phyloP scores from a whole-genome alignment of 331 rosid species.

The Dryas integrifolia region DNA sequence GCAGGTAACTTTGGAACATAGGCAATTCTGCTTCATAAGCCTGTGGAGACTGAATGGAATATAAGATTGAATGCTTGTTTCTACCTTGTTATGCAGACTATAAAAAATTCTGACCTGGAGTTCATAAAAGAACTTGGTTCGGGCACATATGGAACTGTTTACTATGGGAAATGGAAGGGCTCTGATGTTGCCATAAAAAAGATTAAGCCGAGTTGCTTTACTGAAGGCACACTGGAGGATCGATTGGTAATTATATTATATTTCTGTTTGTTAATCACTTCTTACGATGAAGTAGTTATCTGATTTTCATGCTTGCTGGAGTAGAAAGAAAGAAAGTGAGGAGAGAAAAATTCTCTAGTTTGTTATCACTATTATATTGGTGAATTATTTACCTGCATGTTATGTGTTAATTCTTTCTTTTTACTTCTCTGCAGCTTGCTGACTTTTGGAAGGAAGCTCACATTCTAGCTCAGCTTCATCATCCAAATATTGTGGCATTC shows the following conservation, averaged over 20 bases:
- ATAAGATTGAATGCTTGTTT: not conserved
- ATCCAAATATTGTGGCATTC: slow-evolving; percentile 38
- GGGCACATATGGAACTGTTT: slow-evolving; percentile 38
- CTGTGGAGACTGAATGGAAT: not conserved
- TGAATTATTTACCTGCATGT: not conserved
- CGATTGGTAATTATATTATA: slow-evolving; percentile 27
- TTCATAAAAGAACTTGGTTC: slow-evolving; percentile 37
- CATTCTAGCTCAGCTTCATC: slow-evolving; percentile 33
- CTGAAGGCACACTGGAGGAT: slow-evolving; percentile 25
- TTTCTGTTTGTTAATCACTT: not conserved
- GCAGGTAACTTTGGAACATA: slow-evolving; percentile 24
- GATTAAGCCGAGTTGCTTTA: slow-evolving; percentile 36
- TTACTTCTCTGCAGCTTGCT: slow-evolving; percentile 22
- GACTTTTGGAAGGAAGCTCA: slow-evolving; percentile 41
- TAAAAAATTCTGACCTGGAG: slow-evolving; percentile 33
- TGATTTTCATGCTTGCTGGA: not conserved
- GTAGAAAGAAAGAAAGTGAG: not conserved
- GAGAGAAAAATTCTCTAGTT: not conserved
- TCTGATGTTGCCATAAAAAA: slow-evolving; percentile 36
- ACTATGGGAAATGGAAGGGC: slow-evolving; percentile 41
- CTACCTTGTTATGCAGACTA: slow-evolving; percentile 22
- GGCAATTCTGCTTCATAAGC: not conserved
- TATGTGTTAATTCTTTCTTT: not conserved
- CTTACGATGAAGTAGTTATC: not conserved
- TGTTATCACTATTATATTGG: not conserved